These are phyloP conservation scores for Amanita rimosa DNA, from an alignment of 768 basidiomycete genomes.

Conservation along the genomic window DNA sequence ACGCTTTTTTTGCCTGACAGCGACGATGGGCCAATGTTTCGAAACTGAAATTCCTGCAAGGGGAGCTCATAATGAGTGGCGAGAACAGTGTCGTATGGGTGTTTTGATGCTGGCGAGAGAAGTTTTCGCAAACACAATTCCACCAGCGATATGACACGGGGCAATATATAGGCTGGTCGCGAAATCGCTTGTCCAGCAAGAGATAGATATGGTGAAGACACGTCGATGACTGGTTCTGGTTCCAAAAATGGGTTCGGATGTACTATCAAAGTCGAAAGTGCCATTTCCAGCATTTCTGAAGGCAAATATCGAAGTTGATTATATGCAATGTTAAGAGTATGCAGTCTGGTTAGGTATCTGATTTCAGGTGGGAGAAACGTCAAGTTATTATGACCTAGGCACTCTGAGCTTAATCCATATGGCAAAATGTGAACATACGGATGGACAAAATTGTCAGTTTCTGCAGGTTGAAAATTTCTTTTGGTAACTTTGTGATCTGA, in stretches of 20 bases:
- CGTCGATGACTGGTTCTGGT: conserved; percentile 13
- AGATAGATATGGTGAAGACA: not conserved
- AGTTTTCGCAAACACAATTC: conserved; percentile 4
- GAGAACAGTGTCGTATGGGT: conserved; percentile 24
- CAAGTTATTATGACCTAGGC: conserved; percentile 48
- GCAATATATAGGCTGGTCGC: conserved; percentile 11
- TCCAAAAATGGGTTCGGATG: conserved; percentile 51
- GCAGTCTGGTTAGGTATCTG: conserved; percentile 35
- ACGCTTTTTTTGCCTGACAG: not conserved
- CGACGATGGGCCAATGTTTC: not conserved
- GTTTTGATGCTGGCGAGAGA: conserved; percentile 10
- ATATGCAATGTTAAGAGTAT: conserved; percentile 47
- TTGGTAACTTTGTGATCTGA: conserved; percentile 39
- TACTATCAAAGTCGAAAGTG: conserved; percentile 32
- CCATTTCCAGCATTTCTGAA: conserved; percentile 51
- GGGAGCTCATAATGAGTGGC: conserved; percentile 10
- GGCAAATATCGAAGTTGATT: conserved; percentile 54
- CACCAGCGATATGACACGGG: conserved; percentile 6
- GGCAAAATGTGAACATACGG: conserved; percentile 30
- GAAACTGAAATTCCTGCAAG: conserved; percentile 2
- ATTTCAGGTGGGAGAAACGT: conserved; percentile 55
- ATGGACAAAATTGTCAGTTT: conserved; percentile 53
- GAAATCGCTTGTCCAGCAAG: conserved; percentile 15
- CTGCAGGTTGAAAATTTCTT: conserved; percentile 42
- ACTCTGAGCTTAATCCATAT: conserved; percentile 5